A percentile compares a stretch with the other conserved stretches of the same genome.
These are phyloP conservation scores for Solanum arcanum DNA, from an alignment of 257 asterid species.

Conservation along the genomic window DNA sequence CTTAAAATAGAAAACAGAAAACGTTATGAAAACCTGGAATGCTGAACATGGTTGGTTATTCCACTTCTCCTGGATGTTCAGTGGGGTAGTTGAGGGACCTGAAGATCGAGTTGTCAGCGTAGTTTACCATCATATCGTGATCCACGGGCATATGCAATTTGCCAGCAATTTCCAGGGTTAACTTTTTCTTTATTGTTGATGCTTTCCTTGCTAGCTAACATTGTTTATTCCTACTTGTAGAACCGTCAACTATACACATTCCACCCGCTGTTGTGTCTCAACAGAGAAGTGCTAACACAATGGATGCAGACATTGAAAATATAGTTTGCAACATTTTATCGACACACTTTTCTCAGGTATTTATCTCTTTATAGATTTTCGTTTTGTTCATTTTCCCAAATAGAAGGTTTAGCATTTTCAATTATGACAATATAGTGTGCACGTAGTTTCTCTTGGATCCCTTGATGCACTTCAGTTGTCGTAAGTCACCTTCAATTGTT, in stretches of 20 bases:
- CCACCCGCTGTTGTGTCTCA: constrained; percentile 9
- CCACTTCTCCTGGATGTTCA: not conserved
- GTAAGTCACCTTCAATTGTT: not conserved
- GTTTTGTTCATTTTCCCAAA: not conserved
- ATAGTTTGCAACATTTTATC: constrained; percentile 41
- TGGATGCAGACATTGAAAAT: constrained; percentile 34
- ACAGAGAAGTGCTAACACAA: constrained; percentile 10
- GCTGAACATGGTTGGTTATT: not conserved
- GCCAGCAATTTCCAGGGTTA: not conserved
- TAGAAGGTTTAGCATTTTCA: not conserved
- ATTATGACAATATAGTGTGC: not conserved
- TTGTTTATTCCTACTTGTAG: constrained; percentile 21
- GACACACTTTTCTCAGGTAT: constrained; percentile 59
- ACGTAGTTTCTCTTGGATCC: not conserved
- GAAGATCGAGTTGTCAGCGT: not conserved
- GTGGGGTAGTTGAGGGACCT: not conserved
- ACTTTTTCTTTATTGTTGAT: not conserved
- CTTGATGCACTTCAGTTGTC: not conserved
- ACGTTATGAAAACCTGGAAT: not conserved
- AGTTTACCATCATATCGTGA: not conserved
- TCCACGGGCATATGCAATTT: not conserved
- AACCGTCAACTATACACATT: constrained; percentile 46
- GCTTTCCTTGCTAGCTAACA: not conserved
- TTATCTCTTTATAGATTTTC: not conserved
- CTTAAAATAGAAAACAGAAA: not conserved